Evolutionary conservation across 345 rosid species (phyloP).

Genomic region (Bruguiera sexangula): DNA sequence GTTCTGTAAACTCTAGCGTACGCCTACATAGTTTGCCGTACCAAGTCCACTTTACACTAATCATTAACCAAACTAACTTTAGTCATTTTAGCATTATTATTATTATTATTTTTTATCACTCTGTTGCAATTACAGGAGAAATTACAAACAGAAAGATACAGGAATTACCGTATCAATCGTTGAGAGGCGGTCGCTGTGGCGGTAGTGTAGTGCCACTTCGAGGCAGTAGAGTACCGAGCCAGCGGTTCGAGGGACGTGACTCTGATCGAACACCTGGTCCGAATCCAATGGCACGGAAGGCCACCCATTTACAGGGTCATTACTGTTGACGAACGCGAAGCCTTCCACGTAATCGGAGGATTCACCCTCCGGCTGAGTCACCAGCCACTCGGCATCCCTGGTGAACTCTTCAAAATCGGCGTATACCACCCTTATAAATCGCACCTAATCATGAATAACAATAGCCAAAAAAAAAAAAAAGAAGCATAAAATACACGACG

Average conservation of each 20-base stretch:
- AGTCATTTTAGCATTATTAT: too few species aligned
- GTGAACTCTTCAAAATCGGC: constrained; percentile 64
- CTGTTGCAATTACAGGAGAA: too few species aligned
- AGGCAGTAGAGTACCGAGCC: constrained; percentile 84
- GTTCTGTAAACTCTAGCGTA: background rate
- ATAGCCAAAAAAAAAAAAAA: background rate
- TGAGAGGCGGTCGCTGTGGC: constrained; percentile 35
- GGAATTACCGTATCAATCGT: constrained; percentile 61
- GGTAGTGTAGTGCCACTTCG: constrained; percentile 70
- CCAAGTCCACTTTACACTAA: too few species aligned
- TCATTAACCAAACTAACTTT: too few species aligned
- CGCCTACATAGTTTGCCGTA: background rate
- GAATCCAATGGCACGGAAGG: constrained; percentile 59
- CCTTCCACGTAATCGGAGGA: constrained; percentile 91
- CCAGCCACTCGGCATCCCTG: constrained; percentile 76
- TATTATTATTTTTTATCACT: too few species aligned
- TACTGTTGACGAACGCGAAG: constrained; percentile 73
- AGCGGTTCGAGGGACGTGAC: constrained; percentile 41
- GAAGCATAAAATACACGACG: too few species aligned
- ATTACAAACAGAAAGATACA: background rate
- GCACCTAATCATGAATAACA: constrained; percentile 50
- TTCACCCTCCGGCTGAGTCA: constrained; percentile 46
- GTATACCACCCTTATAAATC: constrained; percentile 87
- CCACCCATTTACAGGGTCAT: constrained; percentile 84
- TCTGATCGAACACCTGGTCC: constrained; percentile 44